Evolutionary conservation across 352 stramenopile genomes (phyloP).

Genomic region (Pseudoperonospora humuli): DNA sequence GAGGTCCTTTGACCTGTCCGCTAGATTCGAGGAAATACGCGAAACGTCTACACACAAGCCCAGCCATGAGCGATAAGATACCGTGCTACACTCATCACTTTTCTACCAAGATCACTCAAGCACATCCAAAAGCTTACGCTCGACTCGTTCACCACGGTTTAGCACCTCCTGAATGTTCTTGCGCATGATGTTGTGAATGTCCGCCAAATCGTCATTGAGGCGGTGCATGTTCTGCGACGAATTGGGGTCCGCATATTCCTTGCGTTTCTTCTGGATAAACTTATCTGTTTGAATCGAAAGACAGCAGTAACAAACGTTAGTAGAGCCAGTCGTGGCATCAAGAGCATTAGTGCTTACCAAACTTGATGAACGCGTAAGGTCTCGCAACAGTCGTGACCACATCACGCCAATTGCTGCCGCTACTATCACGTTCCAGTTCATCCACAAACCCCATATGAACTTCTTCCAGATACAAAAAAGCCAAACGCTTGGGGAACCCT

Average conservation of each 20-base stretch:
- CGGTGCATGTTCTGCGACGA: conserved; percentile 93
- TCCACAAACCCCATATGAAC: conserved; percentile 91
- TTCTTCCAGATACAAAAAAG: conserved; percentile 97
- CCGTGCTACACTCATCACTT: too few relatives aligned
- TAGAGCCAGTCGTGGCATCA: too few relatives aligned
- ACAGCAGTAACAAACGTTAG: too few relatives aligned
- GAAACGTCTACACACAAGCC: conserved; percentile 55
- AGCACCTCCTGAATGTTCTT: conserved; percentile 96
- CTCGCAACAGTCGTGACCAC: conserved; percentile 92
- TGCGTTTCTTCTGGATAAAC: conserved; percentile 96
- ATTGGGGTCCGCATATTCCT: conserved; percentile 95
- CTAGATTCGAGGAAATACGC: conserved; percentile 85
- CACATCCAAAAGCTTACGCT: conserved; percentile 39
- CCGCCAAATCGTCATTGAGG: conserved; percentile 95
- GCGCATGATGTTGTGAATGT: conserved; percentile 99
- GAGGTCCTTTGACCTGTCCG: conserved; percentile 93
- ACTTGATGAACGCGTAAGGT: conserved; percentile 99
- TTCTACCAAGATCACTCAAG: too few relatives aligned
- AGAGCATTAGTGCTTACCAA: conserved; percentile 60
- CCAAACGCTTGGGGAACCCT: conserved; percentile 94
- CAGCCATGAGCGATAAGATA: neutral
- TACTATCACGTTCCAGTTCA: conserved; percentile 91
- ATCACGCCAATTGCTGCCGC: conserved; percentile 85
- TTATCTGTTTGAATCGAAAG: conserved; percentile 70
- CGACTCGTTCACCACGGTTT: conserved; percentile 84